Conservation (phyloP, 345 rosid genomes). For the Erysimum cheiranthoides region DNA sequence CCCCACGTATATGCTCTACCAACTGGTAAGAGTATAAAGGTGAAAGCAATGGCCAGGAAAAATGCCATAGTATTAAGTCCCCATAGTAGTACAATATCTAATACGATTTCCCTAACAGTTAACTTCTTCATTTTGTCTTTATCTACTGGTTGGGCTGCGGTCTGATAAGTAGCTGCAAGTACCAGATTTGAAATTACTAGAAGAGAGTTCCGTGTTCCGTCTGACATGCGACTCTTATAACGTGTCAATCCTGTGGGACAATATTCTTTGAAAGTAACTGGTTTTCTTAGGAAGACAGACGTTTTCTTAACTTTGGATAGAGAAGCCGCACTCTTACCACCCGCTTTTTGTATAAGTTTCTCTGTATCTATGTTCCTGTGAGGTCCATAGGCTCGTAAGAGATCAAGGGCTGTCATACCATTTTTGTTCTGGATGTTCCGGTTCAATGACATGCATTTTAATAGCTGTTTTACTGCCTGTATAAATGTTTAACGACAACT, state of each 20-base stretch:
- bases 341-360: not conserved
- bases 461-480: constrained; percentile 38
- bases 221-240: not conserved
- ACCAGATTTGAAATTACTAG: constrained; percentile 45
- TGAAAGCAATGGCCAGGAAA: not conserved
- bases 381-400: not conserved
- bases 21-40: constrained; percentile 34
- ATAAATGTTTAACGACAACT: not conserved
- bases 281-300: not conserved
- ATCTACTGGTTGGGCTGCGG: not conserved
- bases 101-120: not conserved
- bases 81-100: not conserved
- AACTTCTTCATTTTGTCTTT: not conserved
- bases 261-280: not conserved
- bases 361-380: not conserved
- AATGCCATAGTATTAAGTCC: constrained; percentile 18
- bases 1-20: constrained; percentile 26
- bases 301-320: not conserved
- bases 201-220: constrained; percentile 32
- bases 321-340: not conserved
- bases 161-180: constrained; percentile 31
- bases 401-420: constrained; percentile 30
- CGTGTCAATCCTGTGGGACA: not conserved
- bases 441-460: constrained; percentile 22
- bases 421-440: constrained; percentile 25